Evolutionary conservation across 2,329 filamentous ascomycete genomes (phyloP), one percentile per base, ranked within the genome.

Genomic region (Aspergillus aculeatinus): DNA sequence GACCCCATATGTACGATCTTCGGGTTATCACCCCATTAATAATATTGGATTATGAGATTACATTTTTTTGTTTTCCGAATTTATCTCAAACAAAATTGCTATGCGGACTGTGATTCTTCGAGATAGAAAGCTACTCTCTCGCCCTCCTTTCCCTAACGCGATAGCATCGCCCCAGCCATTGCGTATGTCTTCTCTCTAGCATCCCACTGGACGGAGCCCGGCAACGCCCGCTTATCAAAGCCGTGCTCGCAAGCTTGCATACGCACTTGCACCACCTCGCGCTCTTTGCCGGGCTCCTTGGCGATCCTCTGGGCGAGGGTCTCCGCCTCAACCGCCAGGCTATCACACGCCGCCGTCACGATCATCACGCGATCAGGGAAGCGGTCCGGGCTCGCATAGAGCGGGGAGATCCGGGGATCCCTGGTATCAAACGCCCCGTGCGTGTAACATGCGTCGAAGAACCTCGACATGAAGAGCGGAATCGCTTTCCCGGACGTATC

Each of bases 171-270:
- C 49, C 75, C 64, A 2, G 69, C 73, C 59, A 77, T 56, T 2
- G 59, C 60, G 62, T 79, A 78, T 12, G 72, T 71, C 58, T 71
- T 70, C 25, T 76, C 70, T 57, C 69, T 74, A n/a, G 68, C 70
- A 53, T 68, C 58, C 23, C 61, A 63, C 49, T 74, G 61, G 48
- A 68, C 60, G 11, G 70, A 70, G 25, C 70, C 74, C 29, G 67
- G 58, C 50, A 56, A 59, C 6, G 67, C 63, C n/a, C 55, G 63
- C 61, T 79, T 77, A 57, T 79, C 76, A 67, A 72, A 79, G n/a
- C 56, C 77, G 63, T 80, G 77, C 39, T 65, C 66, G 55, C 74
- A 75, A 4, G 67, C 70, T 44, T 72, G 63, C 68, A 77, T 71
- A 47, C 71, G 71, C 62, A 77, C 71, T 29, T 51, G 59, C 50